Conservation (phyloP, 2,329 filamentous ascomycete genomes). For the Trichoderma polysporum region DNA sequence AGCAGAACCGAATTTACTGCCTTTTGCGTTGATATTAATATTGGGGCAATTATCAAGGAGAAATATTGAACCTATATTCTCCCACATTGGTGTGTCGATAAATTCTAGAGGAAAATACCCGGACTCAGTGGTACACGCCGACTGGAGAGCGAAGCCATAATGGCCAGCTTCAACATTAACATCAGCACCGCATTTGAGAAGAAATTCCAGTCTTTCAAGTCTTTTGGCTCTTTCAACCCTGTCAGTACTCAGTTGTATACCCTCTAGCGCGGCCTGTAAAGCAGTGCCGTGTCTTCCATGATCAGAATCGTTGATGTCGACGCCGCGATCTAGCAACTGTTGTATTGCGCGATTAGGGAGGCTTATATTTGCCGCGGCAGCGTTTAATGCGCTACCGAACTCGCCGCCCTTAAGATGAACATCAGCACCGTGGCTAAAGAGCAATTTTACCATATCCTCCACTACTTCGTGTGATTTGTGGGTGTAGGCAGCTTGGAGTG, state of each 20-base stretch:
- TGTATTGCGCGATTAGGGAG: neutral
- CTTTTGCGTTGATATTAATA: conserved; percentile 17
- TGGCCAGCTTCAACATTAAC: neutral
- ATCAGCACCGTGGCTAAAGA: neutral
- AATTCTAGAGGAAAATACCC: neutral
- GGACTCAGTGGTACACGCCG: neutral
- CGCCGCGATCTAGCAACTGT: neutral
- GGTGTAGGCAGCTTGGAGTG: neutral
- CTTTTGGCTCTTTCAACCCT: neutral
- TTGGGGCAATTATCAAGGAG: neutral
- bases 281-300: neutral
- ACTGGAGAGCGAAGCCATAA: neutral
- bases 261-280: neutral
- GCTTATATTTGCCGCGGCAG: neutral
- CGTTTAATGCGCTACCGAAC: neutral
- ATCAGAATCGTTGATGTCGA: neutral
- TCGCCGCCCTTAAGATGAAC: neutral
- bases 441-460: neutral
- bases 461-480: neutral
- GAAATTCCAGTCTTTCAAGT: neutral
- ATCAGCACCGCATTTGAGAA: neutral
- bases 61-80: neutral
- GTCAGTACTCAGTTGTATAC: too few species aligned
- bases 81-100: too few species aligned
- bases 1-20: conserved; percentile 21